Evolutionary conservation across 2,329 filamentous ascomycete genomes (phyloP).

Genomic region (Pseudogymnoascus sp.): DNA sequence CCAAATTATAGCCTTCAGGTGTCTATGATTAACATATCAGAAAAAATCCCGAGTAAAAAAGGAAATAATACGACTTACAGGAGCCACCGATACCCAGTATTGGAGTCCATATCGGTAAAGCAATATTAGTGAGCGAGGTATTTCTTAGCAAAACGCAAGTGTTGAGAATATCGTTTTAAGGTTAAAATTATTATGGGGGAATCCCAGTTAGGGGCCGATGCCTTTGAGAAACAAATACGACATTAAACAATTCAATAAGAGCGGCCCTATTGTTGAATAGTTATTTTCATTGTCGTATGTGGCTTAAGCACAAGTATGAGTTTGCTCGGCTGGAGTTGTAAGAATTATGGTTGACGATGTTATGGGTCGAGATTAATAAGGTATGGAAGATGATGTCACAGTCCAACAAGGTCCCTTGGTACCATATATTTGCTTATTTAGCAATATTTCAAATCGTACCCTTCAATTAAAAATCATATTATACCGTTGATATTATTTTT

Average conservation of each 20-base stretch:
- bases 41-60: not conserved
- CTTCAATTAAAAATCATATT: not conserved
- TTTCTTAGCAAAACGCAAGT: not conserved
- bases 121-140: not conserved
- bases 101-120: not conserved
- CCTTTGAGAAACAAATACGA: not conserved
- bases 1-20: conserved; percentile 29
- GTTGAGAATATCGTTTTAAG: no score
- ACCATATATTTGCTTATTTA: not conserved
- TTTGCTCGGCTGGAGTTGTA: not conserved
- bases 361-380: not conserved
- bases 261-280: not conserved
- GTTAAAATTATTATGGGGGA: not conserved
- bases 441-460: not conserved
- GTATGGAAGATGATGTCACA: not conserved
- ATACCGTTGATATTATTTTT: not conserved
- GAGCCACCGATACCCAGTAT: not conserved
- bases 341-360: not conserved
- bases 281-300: not conserved
- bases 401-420: not conserved
- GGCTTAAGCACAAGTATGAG: not conserved
- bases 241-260: not conserved
- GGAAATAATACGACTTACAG: not conserved
- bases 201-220: not conserved
- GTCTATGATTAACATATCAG: not conserved